These are phyloP conservation scores for Calycina herbarum DNA, from an alignment of 2,329 filamentous ascomycete species.

Conservation along the genomic window DNA sequence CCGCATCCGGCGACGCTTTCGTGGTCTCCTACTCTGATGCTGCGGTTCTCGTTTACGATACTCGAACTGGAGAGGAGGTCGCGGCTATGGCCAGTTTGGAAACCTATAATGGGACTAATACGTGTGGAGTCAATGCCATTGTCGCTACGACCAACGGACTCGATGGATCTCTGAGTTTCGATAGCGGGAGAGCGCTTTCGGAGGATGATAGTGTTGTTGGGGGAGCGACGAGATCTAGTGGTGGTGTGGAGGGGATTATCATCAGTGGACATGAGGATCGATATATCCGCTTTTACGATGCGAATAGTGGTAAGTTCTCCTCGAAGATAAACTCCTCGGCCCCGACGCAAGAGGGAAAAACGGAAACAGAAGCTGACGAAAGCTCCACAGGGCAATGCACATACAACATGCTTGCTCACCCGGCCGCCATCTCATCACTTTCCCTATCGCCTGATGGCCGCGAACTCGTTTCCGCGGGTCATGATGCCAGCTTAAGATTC, in stretches of 20 bases:
- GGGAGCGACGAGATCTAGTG: slow-evolving; percentile 76
- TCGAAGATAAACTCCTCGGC: background rate
- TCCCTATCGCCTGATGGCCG: slow-evolving; percentile 90
- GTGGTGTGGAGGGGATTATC: slow-evolving; percentile 86
- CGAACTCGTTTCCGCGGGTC: slow-evolving; percentile 92
- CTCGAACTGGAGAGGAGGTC: slow-evolving; percentile 80
- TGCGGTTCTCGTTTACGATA: slow-evolving; percentile 88
- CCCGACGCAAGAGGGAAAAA: background rate
- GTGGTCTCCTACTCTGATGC: slow-evolving; percentile 92
- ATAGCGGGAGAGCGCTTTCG: slow-evolving; percentile 61
- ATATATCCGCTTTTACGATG: slow-evolving; percentile 96
- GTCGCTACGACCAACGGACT: slow-evolving; percentile 83
- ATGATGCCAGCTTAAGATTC: slow-evolving; percentile 93
- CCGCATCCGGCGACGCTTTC: slow-evolving; percentile 79
- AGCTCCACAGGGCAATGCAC: slow-evolving; percentile 84
- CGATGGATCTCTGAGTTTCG: slow-evolving; percentile 61
- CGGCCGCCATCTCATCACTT: slow-evolving; percentile 86
- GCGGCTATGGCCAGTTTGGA: slow-evolving; percentile 91
- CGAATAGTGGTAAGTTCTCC: slow-evolving; percentile 83
- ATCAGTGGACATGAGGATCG: slow-evolving; percentile 97
- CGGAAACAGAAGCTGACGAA: background rate
- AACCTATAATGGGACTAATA: slow-evolving; percentile 85
- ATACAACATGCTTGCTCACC: slow-evolving; percentile 97
- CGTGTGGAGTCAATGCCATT: slow-evolving; percentile 84
- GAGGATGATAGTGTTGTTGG: slow-evolving; percentile 76